A percentile compares a stretch with the other conserved stretches of the same genome.
These are phyloP conservation scores for Lathyrus sativus DNA, from an alignment of 306 rosid species.

Conservation along the genomic window DNA sequence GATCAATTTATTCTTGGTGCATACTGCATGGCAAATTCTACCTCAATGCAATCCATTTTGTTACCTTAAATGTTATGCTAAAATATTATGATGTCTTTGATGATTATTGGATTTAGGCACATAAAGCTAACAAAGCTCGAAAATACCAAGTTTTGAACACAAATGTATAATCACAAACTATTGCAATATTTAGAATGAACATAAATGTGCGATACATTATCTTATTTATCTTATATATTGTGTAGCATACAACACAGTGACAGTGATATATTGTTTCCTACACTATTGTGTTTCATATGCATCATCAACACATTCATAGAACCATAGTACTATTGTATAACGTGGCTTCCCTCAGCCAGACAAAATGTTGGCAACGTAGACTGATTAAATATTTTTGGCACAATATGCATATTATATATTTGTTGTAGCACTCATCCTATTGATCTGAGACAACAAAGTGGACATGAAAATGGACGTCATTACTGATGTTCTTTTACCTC, in stretches of 20 bases:
- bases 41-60: background rate
- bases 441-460: background rate
- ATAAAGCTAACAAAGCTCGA: no score
- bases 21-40: constrained; percentile 1
- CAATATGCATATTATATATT: constrained; percentile 1
- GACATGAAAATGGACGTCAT: background rate
- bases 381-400: background rate
- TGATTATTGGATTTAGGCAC: no score
- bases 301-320: background rate
- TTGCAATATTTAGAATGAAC: no score
- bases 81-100: no score
- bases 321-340: constrained; percentile 6
- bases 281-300: background rate
- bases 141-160: no score
- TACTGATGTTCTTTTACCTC: background rate
- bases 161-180: no score
- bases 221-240: no score
- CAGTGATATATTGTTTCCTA: background rate
- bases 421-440: background rate
- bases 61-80: no score
- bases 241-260: no score
- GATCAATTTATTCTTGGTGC: background rate
- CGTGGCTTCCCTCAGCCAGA: background rate
- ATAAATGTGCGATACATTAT: no score
- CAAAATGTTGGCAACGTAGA: constrained; percentile 6